Conservation (phyloP, 257 asterid genomes). For the Jacaranda mimosifolia region DNA sequence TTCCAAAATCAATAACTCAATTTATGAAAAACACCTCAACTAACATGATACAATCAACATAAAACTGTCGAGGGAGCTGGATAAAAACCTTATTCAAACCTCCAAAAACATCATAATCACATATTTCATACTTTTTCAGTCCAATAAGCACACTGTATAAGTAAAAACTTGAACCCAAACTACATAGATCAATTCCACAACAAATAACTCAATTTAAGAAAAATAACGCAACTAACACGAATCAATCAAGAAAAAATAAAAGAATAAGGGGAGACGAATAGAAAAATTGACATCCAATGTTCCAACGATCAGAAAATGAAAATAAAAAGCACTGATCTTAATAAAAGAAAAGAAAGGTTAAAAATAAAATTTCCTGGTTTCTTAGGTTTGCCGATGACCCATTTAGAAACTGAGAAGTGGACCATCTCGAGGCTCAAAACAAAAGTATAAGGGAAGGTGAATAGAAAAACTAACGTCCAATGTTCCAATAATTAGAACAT, state of each 20-base stretch:
- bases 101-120: not conserved
- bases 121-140: not conserved
- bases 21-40: conserved; percentile 12
- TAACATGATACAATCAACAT: conserved; percentile 11
- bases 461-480: too few species aligned
- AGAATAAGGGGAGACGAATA: not conserved
- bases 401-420: too few species aligned
- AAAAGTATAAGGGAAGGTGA: too few species aligned
- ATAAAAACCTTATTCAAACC: too few species aligned
- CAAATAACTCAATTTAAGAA: not conserved
- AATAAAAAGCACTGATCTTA: conserved; percentile 21
- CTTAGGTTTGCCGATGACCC: too few species aligned
- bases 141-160: not conserved
- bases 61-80: not conserved
- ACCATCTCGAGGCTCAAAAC: too few species aligned
- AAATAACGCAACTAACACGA: not conserved
- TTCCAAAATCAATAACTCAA: conserved; percentile 25
- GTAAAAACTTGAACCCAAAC: not conserved
- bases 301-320: conserved; percentile 11
- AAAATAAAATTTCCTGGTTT: too few species aligned
- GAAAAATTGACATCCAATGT: not conserved
- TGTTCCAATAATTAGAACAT: too few species aligned
- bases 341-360: too few species aligned
- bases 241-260: not conserved
- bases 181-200: not conserved